Evolutionary conservation across 768 basidiomycete genomes (phyloP).

Genomic region (Mycena indigotica): DNA sequence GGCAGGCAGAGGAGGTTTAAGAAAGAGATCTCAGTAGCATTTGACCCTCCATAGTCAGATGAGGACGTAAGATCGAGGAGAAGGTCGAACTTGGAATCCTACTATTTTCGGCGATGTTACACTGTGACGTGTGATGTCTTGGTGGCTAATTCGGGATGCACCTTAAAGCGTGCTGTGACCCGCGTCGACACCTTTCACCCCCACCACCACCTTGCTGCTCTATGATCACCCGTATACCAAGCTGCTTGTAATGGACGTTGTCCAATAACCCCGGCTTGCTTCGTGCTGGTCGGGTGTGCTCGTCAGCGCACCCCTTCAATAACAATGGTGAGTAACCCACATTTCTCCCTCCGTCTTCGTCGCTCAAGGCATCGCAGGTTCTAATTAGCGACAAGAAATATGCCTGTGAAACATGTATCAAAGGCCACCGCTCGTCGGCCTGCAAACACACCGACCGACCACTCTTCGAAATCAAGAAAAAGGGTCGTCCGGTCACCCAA

Average conservation of each 20-base stretch:
- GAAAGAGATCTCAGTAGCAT: not conserved
- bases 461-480: slow-evolving; percentile 90
- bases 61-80: not conserved
- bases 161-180: not conserved
- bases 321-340: not conserved
- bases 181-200: not conserved
- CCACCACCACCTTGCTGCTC: not conserved
- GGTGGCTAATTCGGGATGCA: not conserved
- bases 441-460: slow-evolving; percentile 89
- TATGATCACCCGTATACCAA: not conserved
- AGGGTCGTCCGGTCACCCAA: slow-evolving; percentile 89
- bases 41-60: not conserved
- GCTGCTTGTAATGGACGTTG: not conserved
- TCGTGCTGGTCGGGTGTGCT: slow-evolving; percentile 2
- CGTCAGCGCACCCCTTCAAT: not conserved
- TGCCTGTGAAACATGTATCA: slow-evolving; percentile 91
- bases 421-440: slow-evolving; percentile 87
- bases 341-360: not conserved
- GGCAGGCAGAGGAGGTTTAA: not conserved
- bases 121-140: too few relatives aligned
- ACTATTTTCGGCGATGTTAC: too few relatives aligned
- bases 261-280: not conserved
- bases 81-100: not conserved
- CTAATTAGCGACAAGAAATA: slow-evolving; percentile 79
- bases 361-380: slow-evolving; percentile 45